A percentile compares a stretch with the other conserved stretches of the same genome.
These are phyloP conservation scores for Mortierella sp. DNA, from an alignment of 371 early-diverging fungal species.

Conservation along the genomic window DNA sequence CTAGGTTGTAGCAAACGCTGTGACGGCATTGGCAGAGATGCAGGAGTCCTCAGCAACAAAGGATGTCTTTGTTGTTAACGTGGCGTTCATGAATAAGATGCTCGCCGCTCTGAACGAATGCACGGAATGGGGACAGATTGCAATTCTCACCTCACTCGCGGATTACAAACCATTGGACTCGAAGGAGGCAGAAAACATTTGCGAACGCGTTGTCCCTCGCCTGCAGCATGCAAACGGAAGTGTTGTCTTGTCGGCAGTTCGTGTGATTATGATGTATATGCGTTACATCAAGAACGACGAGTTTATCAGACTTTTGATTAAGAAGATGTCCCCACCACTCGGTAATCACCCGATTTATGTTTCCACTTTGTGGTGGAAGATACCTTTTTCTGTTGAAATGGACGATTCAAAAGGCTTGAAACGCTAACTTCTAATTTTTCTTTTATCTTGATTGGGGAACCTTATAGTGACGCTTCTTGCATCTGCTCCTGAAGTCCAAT, in stretches of 20 bases:
- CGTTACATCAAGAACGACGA: constrained; percentile 85
- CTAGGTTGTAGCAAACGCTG: constrained; percentile 95
- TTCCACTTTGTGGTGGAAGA: neutral
- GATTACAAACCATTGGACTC: constrained; percentile 85
- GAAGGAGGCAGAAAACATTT: constrained; percentile 90
- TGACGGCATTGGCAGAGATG: constrained; percentile 94
- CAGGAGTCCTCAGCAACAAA: constrained; percentile 82
- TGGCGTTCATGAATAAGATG: constrained; percentile 85
- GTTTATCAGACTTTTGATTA: constrained; percentile 71
- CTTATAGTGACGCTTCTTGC: constrained; percentile 87
- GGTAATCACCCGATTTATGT: constrained; percentile 54
- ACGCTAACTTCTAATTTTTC: constrained; percentile 1
- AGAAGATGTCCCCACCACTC: constrained; percentile 93
- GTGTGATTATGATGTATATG: constrained; percentile 91
- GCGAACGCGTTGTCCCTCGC: constrained; percentile 93
- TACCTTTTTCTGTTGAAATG: neutral
- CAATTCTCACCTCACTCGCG: constrained; percentile 87
- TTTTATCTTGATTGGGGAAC: neutral
- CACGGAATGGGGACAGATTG: constrained; percentile 97
- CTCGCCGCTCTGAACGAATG: constrained; percentile 96
- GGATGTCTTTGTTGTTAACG: constrained; percentile 85
- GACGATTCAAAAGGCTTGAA: neutral
- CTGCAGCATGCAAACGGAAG: constrained; percentile 98
- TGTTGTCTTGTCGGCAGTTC: constrained; percentile 91
- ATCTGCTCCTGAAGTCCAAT: constrained; percentile 94